Base-by-base conservation (phyloP, 805 yeast species). In the Spathaspora sp. region DNA sequence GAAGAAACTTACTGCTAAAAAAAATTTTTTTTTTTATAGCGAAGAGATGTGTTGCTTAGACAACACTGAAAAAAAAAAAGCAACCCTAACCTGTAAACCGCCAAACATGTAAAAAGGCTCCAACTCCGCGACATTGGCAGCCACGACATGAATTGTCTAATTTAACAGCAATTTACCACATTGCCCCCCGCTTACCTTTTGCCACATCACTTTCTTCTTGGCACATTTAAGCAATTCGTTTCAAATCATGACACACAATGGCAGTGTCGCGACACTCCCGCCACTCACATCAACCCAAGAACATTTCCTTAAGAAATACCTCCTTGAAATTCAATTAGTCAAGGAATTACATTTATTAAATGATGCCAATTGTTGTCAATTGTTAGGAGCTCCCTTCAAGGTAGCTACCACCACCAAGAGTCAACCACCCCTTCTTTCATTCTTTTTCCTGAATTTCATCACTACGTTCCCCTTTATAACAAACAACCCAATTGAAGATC, bases 221-320 rank as follows among this genome's bases (percentile, higher is more conserved):
- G 26, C 26, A 3, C 18, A 3, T 16, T 35, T 14, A 14, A 6
- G 4, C 10, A 31, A 35, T 3, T 35, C 9, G 3, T n/a, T 10
- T n/a, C 18, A 35, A 35, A 14, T 16, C n/a, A 35, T 35, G 40
- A 35, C 40, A 11, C 40, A 35, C 4, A 14, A 14, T 35, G 40
- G 16, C 18, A 16, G 18, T 7, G 40, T 35, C 40, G 40, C 40
- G 32, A 35, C 40, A n/a, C 17, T 35, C 17, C 40, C 40, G 3
- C 49, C 43, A 16, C 48, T 86, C 46, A 68, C 82, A 12, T 81
- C 92, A 2, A 74, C 80, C 0, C 89, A 92, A 64, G 96, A 90
- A 67, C 97, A 93, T 62, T 88, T 87, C 65, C 76, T 94, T 49
- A 93, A 93, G 67, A 83, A 96, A 60, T 92, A 89, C 67, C 75